phyloP scores from a whole-genome alignment of 108 stramenopile species.

The Skeletonema grethae region DNA sequence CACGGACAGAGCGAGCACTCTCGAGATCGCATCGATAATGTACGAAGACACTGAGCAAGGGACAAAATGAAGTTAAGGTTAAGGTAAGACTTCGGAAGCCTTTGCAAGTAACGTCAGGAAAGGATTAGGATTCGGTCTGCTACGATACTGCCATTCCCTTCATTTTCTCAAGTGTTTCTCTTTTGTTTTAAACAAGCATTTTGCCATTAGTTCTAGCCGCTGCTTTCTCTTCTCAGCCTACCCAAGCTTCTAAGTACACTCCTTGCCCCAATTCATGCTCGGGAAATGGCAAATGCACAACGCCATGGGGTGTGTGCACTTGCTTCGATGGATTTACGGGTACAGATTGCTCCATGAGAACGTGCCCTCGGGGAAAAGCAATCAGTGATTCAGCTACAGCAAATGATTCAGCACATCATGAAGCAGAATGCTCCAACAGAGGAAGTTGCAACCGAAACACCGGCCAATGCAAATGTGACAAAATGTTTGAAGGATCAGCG shows the following conservation, averaged over 20 bases:
- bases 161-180: too few relatives aligned
- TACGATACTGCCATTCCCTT: too few relatives aligned
- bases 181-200: too few relatives aligned
- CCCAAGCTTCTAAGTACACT: constrained; percentile 14
- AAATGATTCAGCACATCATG: constrained; percentile 50
- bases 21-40: too few relatives aligned
- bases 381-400: constrained; percentile 46
- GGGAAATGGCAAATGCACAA: constrained; percentile 45
- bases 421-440: constrained; percentile 69
- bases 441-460: constrained; percentile 60
- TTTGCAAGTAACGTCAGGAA: too few relatives aligned
- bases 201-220: neutral
- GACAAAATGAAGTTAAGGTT: too few relatives aligned
- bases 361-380: constrained; percentile 48
- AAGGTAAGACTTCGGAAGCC: too few relatives aligned
- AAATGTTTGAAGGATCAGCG: constrained; percentile 62
- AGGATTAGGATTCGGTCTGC: too few relatives aligned
- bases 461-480: constrained; percentile 57
- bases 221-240: neutral
- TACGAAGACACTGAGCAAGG: too few relatives aligned
- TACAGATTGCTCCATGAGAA: constrained; percentile 55
- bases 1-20: too few relatives aligned
- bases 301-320: constrained; percentile 41
- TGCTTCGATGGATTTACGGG: constrained; percentile 54
- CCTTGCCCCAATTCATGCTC: constrained; percentile 56